phyloP scores from a whole-genome alignment of 805 yeast genomes.

The Hanseniaspora lindneri region DNA sequence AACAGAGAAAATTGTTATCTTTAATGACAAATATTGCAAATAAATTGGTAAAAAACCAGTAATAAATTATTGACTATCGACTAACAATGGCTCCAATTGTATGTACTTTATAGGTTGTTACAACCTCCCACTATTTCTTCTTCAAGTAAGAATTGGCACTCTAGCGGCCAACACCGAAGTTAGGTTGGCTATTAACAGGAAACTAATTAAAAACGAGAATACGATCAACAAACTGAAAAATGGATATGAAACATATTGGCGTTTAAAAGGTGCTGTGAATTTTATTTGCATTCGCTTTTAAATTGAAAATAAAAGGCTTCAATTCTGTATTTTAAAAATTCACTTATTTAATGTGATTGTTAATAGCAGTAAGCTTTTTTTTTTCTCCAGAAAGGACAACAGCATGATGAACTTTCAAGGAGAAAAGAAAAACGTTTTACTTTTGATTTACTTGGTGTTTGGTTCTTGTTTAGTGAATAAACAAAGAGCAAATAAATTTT shows the following conservation, averaged over 20 bases:
- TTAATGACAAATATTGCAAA: too few species aligned
- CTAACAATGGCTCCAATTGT: constrained; percentile 16
- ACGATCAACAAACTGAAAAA: not conserved
- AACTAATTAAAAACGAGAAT: not conserved
- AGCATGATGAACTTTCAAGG: too few species aligned
- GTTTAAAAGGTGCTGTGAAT: not conserved
- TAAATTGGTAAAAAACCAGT: not conserved
- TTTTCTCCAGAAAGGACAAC: too few species aligned
- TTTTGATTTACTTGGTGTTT: not conserved
- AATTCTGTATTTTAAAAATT: constrained; percentile 28
- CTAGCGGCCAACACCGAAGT: not conserved
- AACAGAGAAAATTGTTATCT: too few species aligned
- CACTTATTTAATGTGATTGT: constrained; percentile 28
- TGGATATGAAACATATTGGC: not conserved
- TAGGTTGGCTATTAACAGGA: not conserved
- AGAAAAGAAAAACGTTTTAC: not conserved
- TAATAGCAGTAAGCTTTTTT: constrained; percentile 29
- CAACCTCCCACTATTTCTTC: too few species aligned
- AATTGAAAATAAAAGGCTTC: not conserved
- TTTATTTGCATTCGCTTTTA: not conserved
- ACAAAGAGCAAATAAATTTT: not conserved
- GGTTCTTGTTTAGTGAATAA: not conserved
- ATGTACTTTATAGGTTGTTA: too few species aligned
- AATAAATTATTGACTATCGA: not conserved
- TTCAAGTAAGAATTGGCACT: too few species aligned